Conservation (phyloP, 192 early-diverging fungal species). For the Neocallimastix lanati region DNA sequence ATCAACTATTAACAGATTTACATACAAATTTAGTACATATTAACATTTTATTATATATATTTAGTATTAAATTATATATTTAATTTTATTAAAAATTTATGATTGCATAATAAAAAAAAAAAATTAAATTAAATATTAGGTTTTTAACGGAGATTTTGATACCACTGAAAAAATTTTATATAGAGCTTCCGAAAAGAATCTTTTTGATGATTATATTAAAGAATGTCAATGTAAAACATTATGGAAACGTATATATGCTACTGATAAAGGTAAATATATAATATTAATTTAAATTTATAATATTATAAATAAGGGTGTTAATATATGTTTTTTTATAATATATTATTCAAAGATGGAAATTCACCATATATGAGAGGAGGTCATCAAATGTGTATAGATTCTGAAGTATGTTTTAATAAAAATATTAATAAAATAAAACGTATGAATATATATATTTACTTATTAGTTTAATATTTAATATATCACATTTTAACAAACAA, state of each 20-base stretch:
- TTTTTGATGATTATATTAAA: conserved; percentile 56
- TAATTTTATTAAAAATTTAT: too few relatives aligned
- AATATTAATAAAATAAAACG: too few relatives aligned
- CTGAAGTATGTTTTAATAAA: conserved; percentile 9
- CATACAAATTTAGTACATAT: conserved; percentile 34
- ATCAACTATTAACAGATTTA: conserved; percentile 60
- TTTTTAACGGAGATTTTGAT: conserved; percentile 51
- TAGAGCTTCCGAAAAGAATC: conserved; percentile 34
- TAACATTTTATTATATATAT: too few relatives aligned
- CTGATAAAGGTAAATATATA: conserved; percentile 17
- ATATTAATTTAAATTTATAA: too few relatives aligned
- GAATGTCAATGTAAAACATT: conserved; percentile 46
- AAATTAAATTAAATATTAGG: too few relatives aligned
- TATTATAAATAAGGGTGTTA: too few relatives aligned
- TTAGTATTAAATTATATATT: too few relatives aligned
- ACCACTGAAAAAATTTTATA: conserved; percentile 50
- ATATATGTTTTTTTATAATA: too few relatives aligned
- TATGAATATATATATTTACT: too few relatives aligned
- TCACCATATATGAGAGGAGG: conserved; percentile 61
- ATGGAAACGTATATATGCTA: conserved; percentile 36
- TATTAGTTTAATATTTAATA: too few relatives aligned
- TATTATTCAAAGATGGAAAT: conserved; percentile 14
- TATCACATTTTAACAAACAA: too few relatives aligned
- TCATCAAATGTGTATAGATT: conserved; percentile 93
- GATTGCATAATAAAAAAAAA: too few relatives aligned